phyloP scores from a whole-genome alignment of 495 filamentous ascomycete species.

The Penicilliopsis zonata region DNA sequence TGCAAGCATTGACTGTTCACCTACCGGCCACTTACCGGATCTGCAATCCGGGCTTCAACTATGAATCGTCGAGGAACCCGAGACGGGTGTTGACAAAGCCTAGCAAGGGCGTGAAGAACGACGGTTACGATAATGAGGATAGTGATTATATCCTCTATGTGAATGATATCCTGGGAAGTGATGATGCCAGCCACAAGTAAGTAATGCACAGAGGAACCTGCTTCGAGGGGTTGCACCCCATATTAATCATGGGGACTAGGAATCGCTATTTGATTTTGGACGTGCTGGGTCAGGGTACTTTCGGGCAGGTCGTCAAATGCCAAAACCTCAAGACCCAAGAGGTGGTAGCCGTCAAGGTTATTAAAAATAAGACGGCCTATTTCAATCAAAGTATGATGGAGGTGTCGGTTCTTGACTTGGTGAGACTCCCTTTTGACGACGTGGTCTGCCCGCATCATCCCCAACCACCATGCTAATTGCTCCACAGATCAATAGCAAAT shows the following conservation, averaged over 20 bases:
- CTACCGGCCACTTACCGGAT: slow-evolving; percentile 94
- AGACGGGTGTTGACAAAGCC: slow-evolving; percentile 96
- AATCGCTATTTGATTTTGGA: slow-evolving; percentile 98
- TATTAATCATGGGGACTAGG: slow-evolving; percentile 33
- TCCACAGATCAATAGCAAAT: slow-evolving; percentile 81
- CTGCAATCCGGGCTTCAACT: slow-evolving; percentile 97
- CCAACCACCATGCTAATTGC: slow-evolving; percentile 12
- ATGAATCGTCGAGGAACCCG: slow-evolving; percentile 97
- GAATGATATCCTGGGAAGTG: slow-evolving; percentile 95
- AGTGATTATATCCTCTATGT: slow-evolving; percentile 99
- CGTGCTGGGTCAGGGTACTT: slow-evolving; percentile 95
- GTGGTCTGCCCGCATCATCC: not conserved
- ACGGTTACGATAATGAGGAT: slow-evolving; percentile 98
- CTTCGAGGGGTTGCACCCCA: not conserved
- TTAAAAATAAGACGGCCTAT: slow-evolving; percentile 98
- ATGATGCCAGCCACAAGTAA: slow-evolving; percentile 95
- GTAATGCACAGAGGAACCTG: slow-evolving; percentile 8
- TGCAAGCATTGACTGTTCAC: slow-evolving; percentile 91
- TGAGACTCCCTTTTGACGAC: slow-evolving; percentile 34
- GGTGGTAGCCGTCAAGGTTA: slow-evolving; percentile 97
- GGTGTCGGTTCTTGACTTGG: slow-evolving; percentile 92
- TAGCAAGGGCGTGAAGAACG: slow-evolving; percentile 97
- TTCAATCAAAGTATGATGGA: slow-evolving; percentile 99
- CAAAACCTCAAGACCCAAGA: slow-evolving; percentile 97
- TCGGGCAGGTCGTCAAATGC: slow-evolving; percentile 99